phyloP scores from a whole-genome alignment of 208 protist genomes.

The Angomonas desouzai region DNA sequence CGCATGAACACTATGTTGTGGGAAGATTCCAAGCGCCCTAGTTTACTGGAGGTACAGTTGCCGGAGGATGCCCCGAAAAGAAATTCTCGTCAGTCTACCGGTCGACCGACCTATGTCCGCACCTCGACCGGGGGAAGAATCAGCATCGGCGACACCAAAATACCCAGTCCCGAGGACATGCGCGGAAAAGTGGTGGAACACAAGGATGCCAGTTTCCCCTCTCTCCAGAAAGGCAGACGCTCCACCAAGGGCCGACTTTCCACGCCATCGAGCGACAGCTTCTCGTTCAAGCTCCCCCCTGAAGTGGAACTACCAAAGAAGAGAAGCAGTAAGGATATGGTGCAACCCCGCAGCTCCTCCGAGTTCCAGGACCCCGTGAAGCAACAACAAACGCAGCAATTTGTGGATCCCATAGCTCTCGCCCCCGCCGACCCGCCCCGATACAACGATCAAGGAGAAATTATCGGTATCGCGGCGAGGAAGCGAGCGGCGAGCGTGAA shows the following conservation, averaged over 20 bases:
- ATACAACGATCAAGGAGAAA: conserved; percentile 49
- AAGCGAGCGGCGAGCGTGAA: conserved; percentile 56
- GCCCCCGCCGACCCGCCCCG: conserved; percentile 19
- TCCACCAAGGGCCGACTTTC: conserved; percentile 14
- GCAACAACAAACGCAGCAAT: conserved; percentile 9
- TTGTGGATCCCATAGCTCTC: conserved; percentile 6
- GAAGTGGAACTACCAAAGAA: conserved; percentile 42
- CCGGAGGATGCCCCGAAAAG: conserved; percentile 23
- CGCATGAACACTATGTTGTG: conserved; percentile 83
- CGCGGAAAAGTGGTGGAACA: conserved; percentile 52
- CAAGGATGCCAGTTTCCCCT: conserved; percentile 58
- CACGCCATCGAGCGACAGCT: conserved; percentile 17
- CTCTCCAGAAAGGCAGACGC: conserved; percentile 20
- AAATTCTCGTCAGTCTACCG: conserved; percentile 22
- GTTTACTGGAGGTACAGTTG: conserved; percentile 66
- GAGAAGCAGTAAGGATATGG: conserved; percentile 40
- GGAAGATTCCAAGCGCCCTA: conserved; percentile 55
- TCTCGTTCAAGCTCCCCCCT: conserved; percentile 62
- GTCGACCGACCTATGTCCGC: conserved; percentile 44
- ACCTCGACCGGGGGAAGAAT: conserved; percentile 73
- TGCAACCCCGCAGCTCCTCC: conserved; percentile 20
- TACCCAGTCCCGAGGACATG: conserved; percentile 50
- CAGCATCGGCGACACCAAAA: conserved; percentile 52
- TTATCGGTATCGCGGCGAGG: conserved; percentile 75
- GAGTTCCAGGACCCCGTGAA: conserved; percentile 14